A percentile compares a stretch with the other conserved stretches of the same genome.
Evolutionary conservation across 2,329 filamentous ascomycete genomes (phyloP).

Genomic region (Stachybotrys elegans): DNA sequence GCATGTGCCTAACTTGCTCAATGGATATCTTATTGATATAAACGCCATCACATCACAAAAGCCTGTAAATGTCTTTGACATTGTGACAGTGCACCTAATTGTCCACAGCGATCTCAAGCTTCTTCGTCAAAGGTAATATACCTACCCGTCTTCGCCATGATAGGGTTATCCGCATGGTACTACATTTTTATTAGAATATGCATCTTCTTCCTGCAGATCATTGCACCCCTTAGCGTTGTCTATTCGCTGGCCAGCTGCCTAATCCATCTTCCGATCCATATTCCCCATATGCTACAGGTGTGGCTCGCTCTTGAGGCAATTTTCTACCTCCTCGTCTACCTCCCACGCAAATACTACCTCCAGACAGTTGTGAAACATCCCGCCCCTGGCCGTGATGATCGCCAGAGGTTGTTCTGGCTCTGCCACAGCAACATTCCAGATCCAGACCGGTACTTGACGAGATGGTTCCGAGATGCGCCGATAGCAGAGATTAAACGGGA

Average conservation of each 20-base stretch:
- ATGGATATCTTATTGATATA: too few relatives aligned
- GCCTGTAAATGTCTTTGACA: too few relatives aligned
- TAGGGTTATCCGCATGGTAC: constrained; percentile 14
- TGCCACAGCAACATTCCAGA: constrained; percentile 48
- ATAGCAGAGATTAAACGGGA: constrained; percentile 49
- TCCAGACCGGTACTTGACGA: constrained; percentile 44
- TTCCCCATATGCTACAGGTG: constrained; percentile 29
- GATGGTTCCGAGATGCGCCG: constrained; percentile 54
- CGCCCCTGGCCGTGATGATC: constrained; percentile 34
- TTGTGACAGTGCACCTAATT: too few relatives aligned
- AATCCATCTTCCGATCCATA: constrained; percentile 17
- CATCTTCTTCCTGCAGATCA: constrained; percentile 41
- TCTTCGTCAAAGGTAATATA: too few relatives aligned
- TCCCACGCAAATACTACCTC: constrained; percentile 45
- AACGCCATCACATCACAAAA: too few relatives aligned
- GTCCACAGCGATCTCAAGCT: too few relatives aligned
- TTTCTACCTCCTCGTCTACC: constrained; percentile 50
- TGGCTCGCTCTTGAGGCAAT: constrained; percentile 44
- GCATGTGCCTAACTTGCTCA: too few relatives aligned
- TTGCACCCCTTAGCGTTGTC: constrained; percentile 43
- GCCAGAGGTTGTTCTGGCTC: constrained; percentile 43
- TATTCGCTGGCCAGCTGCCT: constrained; percentile 31
- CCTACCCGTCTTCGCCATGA: background rate
- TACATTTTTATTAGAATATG: constrained; percentile 36
- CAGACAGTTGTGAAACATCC: constrained; percentile 49